A percentile compares a stretch with the other conserved stretches of the same genome.
Conservation (phyloP, 768 basidiomycete species). For the Lentinula edodes region DNA sequence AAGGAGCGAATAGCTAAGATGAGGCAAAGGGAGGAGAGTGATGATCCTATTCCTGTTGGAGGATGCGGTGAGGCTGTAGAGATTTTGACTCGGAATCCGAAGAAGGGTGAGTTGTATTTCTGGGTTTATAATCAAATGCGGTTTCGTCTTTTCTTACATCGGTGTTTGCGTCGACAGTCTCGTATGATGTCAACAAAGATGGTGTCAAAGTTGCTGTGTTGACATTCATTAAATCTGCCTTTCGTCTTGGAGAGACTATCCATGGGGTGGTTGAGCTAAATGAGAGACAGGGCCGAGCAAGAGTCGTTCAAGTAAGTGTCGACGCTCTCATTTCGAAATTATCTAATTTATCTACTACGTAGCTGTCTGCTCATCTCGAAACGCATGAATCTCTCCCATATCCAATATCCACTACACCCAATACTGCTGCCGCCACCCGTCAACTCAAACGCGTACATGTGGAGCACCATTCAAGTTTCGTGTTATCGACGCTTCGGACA, state of each 20-base stretch:
- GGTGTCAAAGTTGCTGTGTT: conserved; percentile 84
- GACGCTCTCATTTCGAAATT: neutral
- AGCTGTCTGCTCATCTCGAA: conserved; percentile 89
- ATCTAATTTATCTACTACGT: neutral
- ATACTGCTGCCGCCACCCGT: conserved; percentile 24
- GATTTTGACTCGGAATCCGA: conserved; percentile 82
- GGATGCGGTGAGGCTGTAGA: conserved; percentile 86
- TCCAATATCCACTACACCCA: conserved; percentile 42
- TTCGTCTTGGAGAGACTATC: conserved; percentile 89
- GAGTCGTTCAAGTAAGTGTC: conserved; percentile 75
- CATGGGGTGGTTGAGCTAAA: conserved; percentile 88
- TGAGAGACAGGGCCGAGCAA: conserved; percentile 53
- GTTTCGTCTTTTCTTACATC: neutral
- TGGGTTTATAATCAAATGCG: too few species aligned
- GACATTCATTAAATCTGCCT: conserved; percentile 89
- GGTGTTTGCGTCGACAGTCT: conserved; percentile 42
- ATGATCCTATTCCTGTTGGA: conserved; percentile 29
- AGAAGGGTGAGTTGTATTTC: conserved; percentile 58
- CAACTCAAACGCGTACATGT: conserved; percentile 75
- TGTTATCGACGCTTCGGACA: conserved; percentile 65
- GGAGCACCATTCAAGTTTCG: conserved; percentile 78
- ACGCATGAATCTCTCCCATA: conserved; percentile 80
- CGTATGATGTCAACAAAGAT: conserved; percentile 94
- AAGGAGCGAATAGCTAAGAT: conserved; percentile 18
- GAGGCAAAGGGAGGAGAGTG: conserved; percentile 32